A percentile compares a stretch with the other conserved stretches of the same genome.
Conservation (phyloP, 306 rosid species). For the Macrotyloma uniflorum region DNA sequence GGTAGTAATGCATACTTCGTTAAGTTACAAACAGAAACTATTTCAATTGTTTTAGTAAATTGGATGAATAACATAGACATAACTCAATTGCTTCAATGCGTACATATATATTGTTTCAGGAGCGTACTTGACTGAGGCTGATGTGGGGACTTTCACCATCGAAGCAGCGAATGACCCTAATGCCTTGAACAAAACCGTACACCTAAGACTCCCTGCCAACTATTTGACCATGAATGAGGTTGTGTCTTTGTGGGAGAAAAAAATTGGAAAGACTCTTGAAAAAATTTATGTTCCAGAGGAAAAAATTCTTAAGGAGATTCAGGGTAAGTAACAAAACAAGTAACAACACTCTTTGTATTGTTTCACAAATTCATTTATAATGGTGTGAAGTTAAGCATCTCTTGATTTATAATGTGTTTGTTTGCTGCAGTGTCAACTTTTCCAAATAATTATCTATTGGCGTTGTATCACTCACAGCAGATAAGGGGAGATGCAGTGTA, state of each 20-base stretch:
- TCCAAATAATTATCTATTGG: constrained; percentile 42
- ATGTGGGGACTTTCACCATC: constrained; percentile 42
- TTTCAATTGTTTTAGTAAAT: not conserved
- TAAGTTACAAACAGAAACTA: not conserved
- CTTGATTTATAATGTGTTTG: not conserved
- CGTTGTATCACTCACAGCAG: constrained; percentile 43
- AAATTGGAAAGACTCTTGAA: constrained; percentile 48
- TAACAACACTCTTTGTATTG: not conserved
- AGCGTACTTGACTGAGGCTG: constrained; percentile 47
- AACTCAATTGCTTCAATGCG: not conserved
- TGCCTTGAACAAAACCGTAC: constrained; percentile 54
- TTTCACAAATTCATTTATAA: not conserved
- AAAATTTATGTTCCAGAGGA: constrained; percentile 44
- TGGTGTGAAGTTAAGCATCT: not conserved
- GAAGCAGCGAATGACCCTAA: constrained; percentile 54
- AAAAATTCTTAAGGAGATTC: constrained; percentile 48
- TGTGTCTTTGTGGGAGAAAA: constrained; percentile 52
- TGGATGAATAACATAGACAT: not conserved
- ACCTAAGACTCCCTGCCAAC: constrained; percentile 46
- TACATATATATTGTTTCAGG: constrained; percentile 28
- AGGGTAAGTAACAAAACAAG: constrained; percentile 37
- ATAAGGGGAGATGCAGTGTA: constrained; percentile 52
- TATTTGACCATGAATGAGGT: constrained; percentile 45
- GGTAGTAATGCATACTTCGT: constrained; percentile 13
- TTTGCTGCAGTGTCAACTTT: constrained; percentile 40